These are phyloP conservation scores for Kluyveromyces sp. DNA, from an alignment of 1,139 yeast genomes.

Conservation along the genomic window DNA sequence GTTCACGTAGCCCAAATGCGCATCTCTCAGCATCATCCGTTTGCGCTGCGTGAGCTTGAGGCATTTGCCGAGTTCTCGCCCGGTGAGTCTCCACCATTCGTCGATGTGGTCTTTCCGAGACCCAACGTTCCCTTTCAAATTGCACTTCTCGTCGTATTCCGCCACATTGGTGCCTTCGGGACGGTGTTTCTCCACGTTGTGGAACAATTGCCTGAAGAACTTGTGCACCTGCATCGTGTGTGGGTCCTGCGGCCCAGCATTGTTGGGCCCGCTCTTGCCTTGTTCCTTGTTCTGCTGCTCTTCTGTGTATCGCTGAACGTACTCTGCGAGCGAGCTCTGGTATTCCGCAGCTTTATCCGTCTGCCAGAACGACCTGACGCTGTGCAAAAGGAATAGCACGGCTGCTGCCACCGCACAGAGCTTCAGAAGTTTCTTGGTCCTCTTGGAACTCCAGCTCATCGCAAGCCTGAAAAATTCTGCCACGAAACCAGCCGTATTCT, in stretches of 20 bases:
- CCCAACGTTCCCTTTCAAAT: constrained; percentile 22
- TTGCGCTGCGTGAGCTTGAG: constrained; percentile 42
- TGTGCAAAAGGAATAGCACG: constrained; percentile 11
- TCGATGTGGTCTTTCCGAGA: constrained; percentile 21
- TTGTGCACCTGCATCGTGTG: constrained; percentile 12
- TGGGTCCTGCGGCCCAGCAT: neutral
- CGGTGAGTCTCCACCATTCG: constrained; percentile 22
- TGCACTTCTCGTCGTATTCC: constrained; percentile 20
- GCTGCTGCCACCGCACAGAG: constrained; percentile 8
- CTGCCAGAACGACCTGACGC: constrained; percentile 12
- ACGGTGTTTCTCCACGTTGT: constrained; percentile 18
- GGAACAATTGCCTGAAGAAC: constrained; percentile 26
- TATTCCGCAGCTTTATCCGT: constrained; percentile 14
- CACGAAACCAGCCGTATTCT: no score
- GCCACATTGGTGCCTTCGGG: constrained; percentile 23
- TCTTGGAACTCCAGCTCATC: neutral
- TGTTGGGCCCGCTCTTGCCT: neutral
- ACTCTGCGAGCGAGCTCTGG: constrained; percentile 11
- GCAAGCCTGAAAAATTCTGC: neutral
- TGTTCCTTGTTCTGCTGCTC: constrained; percentile 6
- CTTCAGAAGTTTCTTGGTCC: neutral
- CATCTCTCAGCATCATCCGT: constrained; percentile 39
- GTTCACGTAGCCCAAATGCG: constrained; percentile 50
- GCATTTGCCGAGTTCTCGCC: constrained; percentile 21
- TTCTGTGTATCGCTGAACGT: constrained; percentile 10